Evolutionary conservation across 257 asterid species (phyloP).

Genomic region (Craterostigma plantagineum): DNA sequence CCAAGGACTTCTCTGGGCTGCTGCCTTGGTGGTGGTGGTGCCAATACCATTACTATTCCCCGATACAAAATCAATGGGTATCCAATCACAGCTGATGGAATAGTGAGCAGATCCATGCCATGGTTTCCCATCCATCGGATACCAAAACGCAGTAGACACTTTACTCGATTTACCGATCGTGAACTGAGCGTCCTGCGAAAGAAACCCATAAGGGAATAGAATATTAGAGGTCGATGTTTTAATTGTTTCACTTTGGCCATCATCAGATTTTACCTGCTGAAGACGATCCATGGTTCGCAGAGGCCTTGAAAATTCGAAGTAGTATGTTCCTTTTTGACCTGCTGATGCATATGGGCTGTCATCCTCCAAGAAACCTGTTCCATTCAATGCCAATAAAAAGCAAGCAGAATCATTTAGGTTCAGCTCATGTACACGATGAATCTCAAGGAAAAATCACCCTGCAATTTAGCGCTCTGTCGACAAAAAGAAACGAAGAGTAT

Average conservation of each 20-base stretch:
- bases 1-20: slow-evolving; percentile 21
- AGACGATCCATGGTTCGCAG: slow-evolving; percentile 46
- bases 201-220: too few species aligned
- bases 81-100: slow-evolving; percentile 44
- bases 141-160: slow-evolving; percentile 47
- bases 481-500: too few species aligned
- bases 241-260: too few species aligned
- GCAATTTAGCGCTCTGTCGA: too few species aligned
- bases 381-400: too few species aligned
- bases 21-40: slow-evolving; percentile 9
- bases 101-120: slow-evolving; percentile 61
- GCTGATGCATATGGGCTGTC: slow-evolving; percentile 34
- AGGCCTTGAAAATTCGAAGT: slow-evolving; percentile 50
- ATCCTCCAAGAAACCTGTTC: slow-evolving; percentile 28
- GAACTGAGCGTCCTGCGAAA: slow-evolving; percentile 53
- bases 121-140: slow-evolving; percentile 30
- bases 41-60: too few species aligned
- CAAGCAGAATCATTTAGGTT: too few species aligned
- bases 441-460: too few species aligned
- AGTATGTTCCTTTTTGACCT: slow-evolving; percentile 32
- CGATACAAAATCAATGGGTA: slow-evolving; percentile 23
- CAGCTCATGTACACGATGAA: too few species aligned
- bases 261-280: slow-evolving; percentile 48
- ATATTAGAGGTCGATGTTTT: too few species aligned
- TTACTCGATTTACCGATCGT: slow-evolving; percentile 32